Base-by-base conservation (phyloP, 805 yeast species). In the Ogataea paraovalis region DNA sequence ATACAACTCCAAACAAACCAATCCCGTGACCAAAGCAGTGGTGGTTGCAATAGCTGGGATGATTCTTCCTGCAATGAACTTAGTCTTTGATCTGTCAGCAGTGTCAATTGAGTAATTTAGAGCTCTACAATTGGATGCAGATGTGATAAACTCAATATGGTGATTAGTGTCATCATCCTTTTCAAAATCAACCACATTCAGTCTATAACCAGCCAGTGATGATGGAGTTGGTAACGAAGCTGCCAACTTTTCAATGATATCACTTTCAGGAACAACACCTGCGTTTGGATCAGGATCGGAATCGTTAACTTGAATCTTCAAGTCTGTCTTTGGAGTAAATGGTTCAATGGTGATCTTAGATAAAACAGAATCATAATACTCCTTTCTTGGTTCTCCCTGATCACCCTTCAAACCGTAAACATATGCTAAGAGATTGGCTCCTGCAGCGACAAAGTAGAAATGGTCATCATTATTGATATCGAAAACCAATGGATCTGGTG, bases 31-130 rank as follows among this genome's bases (percentile, higher is more conserved):
- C 57, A 91, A 73, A 9, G 97, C 96, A n/a, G 99, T 94, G 1
- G 99, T 94, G 2, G 99, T 94, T 33, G 99, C 99, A 73, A 94
- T 94, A 19, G 99, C 99, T 14, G 99, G 99, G 56, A 94, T 94
- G 56, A 94, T 94, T 69, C 95, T 84, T 42, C 99, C 99, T 6
- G 99, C 99, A 66, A 94, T 92, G 61, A 92, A 89, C 72, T 94
- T 94, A 34, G 99, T 94, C 72, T 86, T 88, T 44, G 83, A 82
- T 53, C 83, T 80, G 62, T 92, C 97, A 33, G 92, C 97, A 12
- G 89, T 73, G 62, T 89, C 96, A 56, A 92, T 90, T 37, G 81
- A 78, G 64, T 92, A 92, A 70, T 90, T 92, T 69, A 82, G 74
- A 25, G 99, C 99, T 67, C 99, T 84, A 69, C 96, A 82, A 67